Conservation (phyloP, 1,139 yeast species). For the Suhomyces yuchorum region DNA sequence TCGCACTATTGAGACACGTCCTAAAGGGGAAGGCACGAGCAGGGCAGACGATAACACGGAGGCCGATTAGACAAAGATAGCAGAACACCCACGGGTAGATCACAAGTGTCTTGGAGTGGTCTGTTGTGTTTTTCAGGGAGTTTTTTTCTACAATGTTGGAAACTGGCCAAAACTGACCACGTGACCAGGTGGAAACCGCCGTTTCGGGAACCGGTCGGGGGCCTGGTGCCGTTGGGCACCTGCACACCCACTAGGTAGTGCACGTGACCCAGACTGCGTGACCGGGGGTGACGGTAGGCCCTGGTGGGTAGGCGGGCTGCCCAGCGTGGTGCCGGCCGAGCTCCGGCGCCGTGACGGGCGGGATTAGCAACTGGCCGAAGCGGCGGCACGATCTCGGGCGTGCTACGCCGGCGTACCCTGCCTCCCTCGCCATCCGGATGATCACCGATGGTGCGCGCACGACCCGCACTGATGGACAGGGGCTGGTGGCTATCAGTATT, state of each 20-base stretch:
- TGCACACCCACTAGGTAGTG: no score
- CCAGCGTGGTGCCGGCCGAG: no score
- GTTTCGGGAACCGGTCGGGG: no score
- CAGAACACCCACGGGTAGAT: background rate
- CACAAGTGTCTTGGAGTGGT: background rate
- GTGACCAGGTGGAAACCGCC: background rate
- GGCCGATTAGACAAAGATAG: background rate
- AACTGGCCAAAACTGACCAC: background rate
- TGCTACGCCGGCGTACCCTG: background rate
- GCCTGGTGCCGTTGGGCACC: background rate
- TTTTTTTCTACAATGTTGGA: constrained; percentile 1
- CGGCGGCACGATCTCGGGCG: no score
- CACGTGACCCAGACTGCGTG: background rate
- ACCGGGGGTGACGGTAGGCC: no score
- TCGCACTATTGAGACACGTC: constrained; percentile 6
- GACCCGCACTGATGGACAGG: constrained; percentile 9
- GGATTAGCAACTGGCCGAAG: no score
- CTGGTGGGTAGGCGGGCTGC: no score
- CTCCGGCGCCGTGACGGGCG: no score
- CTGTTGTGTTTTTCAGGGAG: background rate
- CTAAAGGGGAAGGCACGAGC: background rate
- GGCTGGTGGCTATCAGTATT: background rate
- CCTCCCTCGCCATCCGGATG: constrained; percentile 5
- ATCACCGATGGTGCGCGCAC: constrained; percentile 9
- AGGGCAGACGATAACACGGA: background rate